Conservation (phyloP, 2,329 filamentous ascomycete species). For the Pseudopyricularia javanii region DNA sequence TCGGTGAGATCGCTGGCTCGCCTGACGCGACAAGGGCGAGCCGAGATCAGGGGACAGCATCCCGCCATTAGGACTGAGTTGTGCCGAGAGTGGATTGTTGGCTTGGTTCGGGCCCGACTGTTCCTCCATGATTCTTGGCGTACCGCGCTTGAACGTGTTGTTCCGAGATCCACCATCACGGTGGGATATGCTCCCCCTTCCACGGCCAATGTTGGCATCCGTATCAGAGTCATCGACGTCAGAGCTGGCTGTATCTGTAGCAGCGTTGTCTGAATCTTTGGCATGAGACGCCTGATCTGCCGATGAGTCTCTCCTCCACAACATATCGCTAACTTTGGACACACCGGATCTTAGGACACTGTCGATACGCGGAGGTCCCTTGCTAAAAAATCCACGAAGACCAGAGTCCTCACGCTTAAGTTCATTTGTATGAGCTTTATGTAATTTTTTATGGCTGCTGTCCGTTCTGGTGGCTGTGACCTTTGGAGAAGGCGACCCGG, state of each 20-base stretch:
- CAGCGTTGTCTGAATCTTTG: neutral
- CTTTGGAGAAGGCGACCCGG: slow-evolving; percentile 22
- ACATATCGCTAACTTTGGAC: slow-evolving; percentile 41
- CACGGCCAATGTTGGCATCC: slow-evolving; percentile 20
- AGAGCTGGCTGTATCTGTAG: slow-evolving; percentile 17
- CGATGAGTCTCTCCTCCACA: slow-evolving; percentile 39
- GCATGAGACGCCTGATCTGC: neutral
- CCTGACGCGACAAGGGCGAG: slow-evolving; percentile 14
- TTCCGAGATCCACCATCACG: neutral
- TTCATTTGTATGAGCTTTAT: slow-evolving; percentile 21
- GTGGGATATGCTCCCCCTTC: slow-evolving; percentile 10
- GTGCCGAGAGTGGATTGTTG: neutral
- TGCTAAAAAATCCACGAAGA: slow-evolving; percentile 64
- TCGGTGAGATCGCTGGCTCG: slow-evolving; percentile 28
- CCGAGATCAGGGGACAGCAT: neutral
- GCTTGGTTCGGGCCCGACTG: neutral
- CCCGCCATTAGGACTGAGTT: neutral
- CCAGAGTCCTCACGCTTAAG: slow-evolving; percentile 17
- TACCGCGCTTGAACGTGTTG: neutral
- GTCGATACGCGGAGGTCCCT: slow-evolving; percentile 52
- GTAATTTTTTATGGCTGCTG: slow-evolving; percentile 31
- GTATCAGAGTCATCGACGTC: slow-evolving; percentile 36
- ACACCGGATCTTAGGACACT: slow-evolving; percentile 52
- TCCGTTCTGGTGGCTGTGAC: slow-evolving; percentile 16
- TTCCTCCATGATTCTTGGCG: neutral